Evolutionary conservation across 306 rosid species (phyloP), one percentile per base, ranked within the genome.

Genomic region (Cicer bijugum): DNA sequence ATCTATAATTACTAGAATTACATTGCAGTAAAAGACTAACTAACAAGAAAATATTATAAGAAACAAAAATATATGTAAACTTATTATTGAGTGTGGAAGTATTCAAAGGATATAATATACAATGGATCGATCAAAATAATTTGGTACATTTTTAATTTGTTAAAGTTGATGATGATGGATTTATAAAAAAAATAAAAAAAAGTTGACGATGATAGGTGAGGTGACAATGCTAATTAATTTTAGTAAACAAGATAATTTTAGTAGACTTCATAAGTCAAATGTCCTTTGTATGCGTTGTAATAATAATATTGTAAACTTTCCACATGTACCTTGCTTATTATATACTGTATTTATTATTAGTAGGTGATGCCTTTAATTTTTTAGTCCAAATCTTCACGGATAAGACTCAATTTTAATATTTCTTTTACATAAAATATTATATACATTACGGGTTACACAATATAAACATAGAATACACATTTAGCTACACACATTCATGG

Each of bases 241-340:
- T 28, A 28, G 33, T 2, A 2, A 28, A 28, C 33, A 28, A 28
- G 33, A 28, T 28, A 28, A 47, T 58, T 69, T 69, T 60, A 48
- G 47, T 14, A 69, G 69, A 46, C 53, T 58, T 17, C 6, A 69
- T 1, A 45, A 69, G 81, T 77, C 76, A 77, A 57, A 16, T 60
- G n/a, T 64, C 38, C 64, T 23, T 38, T 28, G 35, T 28, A 37
- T 62, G 33, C 9, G 6, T 4, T 12, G 11, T 23, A 45, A 16
- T 1, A 7, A 7, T 6, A 7, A 7, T 6, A 75, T 33, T 59
- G 48, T 38, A 69, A 48, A 23, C 53, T 17, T n/a, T 9, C 14
- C 53, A 69, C 38, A 48, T 40, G 64, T 10, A 44, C 71, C 61
- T 2, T 45, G 17, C 46, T 9, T 28, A n/a, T 50, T 60, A 33